Percentiles rank a stretch among this genome's conserved stretches.
Evolutionary conservation across 441 rosid genomes (phyloP).

Genomic region (Mallotus japonicus): DNA sequence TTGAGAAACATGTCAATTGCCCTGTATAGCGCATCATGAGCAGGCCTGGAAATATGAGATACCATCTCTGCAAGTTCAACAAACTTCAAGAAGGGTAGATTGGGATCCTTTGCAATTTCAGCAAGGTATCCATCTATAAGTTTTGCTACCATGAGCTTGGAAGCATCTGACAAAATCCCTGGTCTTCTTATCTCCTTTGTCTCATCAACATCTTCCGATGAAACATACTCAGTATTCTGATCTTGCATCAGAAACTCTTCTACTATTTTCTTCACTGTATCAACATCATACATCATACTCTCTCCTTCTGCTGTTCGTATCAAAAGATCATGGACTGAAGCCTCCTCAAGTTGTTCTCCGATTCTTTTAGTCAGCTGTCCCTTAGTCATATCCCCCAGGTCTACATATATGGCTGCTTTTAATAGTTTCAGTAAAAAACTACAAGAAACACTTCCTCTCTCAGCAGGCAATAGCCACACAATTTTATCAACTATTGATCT

Average conservation of each 20-base stretch:
- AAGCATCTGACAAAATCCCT: constrained; percentile 69
- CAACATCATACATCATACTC: constrained; percentile 54
- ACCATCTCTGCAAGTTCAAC: constrained; percentile 70
- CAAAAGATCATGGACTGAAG: constrained; percentile 59
- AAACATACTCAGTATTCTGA: constrained; percentile 43
- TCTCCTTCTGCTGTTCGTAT: constrained; percentile 51
- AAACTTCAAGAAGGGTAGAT: constrained; percentile 54
- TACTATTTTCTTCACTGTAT: constrained; percentile 51
- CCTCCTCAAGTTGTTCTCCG: constrained; percentile 80
- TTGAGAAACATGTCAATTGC: constrained; percentile 78
- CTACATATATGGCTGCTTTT: constrained; percentile 54
- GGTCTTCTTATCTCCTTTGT: constrained; percentile 38
- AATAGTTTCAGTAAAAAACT: constrained; percentile 74
- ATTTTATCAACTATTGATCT: constrained; percentile 53
- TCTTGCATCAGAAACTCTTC: constrained; percentile 58
- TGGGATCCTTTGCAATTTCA: constrained; percentile 77
- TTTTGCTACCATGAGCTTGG: constrained; percentile 78
- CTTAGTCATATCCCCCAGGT: constrained; percentile 47
- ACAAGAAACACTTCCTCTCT: constrained; percentile 67
- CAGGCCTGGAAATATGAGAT: constrained; percentile 56
- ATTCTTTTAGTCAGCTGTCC: constrained; percentile 52
- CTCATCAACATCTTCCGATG: constrained; percentile 35
- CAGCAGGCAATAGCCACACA: constrained; percentile 56
- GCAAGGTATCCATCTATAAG: constrained; percentile 70
- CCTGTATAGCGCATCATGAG: constrained; percentile 75